Percentiles rank a stretch among this genome's conserved stretches.
phyloP scores from a whole-genome alignment of 805 yeast species.

The Metschnikowia chrysomelidarum region DNA sequence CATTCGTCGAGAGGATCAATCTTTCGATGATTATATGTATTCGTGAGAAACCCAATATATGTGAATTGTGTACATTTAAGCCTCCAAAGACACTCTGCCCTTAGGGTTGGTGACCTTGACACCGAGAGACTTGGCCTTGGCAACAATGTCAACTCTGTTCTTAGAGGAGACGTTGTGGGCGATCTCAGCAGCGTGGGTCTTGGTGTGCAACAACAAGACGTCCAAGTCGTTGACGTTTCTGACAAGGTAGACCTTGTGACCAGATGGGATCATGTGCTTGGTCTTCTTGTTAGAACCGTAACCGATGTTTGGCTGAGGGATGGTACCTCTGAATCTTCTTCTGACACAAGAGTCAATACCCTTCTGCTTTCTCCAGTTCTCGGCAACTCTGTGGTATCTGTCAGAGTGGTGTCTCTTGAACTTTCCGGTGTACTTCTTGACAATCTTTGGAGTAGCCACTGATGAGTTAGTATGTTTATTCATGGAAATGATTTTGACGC shows the following conservation, averaged over 20 bases:
- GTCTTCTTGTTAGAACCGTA: constrained; percentile 99
- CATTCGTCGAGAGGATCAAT: too few species aligned
- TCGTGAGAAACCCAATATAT: constrained; percentile 21
- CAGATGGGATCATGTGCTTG: constrained; percentile 92
- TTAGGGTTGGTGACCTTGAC: constrained; percentile 98
- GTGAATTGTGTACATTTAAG: constrained; percentile 50
- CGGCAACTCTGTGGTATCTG: constrained; percentile 97
- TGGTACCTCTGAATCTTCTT: constrained; percentile 99
- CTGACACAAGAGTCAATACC: constrained; percentile 99
- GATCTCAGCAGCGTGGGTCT: constrained; percentile 99
- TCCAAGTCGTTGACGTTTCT: constrained; percentile 93
- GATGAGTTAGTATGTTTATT: constrained; percentile 29
- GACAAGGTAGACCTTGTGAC: constrained; percentile 96
- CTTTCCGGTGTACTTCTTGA: constrained; percentile 98
- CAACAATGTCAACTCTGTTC: constrained; percentile 95
- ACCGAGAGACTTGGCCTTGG: constrained; percentile 98
- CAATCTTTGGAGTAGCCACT: constrained; percentile 99
- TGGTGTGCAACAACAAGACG: constrained; percentile 93
- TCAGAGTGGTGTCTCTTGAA: constrained; percentile 99
- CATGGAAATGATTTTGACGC: too few species aligned
- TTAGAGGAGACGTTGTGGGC: constrained; percentile 98
- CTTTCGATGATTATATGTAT: constrained; percentile 24
- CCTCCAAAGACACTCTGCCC: constrained; percentile 98
- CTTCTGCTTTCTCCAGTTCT: constrained; percentile 99
- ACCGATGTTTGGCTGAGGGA: constrained; percentile 99